phyloP scores from a whole-genome alignment of 2,329 filamentous ascomycete genomes.

The Drechslerella dactyloides region DNA sequence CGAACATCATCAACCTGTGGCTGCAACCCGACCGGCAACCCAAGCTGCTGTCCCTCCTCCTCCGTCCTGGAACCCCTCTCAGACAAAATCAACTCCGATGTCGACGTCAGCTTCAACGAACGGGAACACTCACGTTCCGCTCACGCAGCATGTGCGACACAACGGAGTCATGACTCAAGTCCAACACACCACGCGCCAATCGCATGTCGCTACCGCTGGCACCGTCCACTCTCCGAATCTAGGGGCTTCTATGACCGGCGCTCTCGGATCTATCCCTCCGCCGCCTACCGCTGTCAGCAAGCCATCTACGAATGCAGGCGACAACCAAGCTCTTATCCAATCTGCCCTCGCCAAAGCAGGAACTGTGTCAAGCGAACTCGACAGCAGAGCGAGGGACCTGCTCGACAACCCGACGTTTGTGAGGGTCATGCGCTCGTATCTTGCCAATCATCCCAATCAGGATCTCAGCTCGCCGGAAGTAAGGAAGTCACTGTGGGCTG shows the following conservation, averaged over 20 bases:
- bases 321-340: background rate
- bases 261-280: constrained; percentile 8
- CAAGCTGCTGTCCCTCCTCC: constrained; percentile 25
- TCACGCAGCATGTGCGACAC: constrained; percentile 14
- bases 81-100: constrained; percentile 16
- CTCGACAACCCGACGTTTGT: constrained; percentile 39
- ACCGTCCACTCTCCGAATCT: constrained; percentile 9
- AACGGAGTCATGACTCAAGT: constrained; percentile 7
- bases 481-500: constrained; percentile 28
- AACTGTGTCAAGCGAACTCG: constrained; percentile 15
- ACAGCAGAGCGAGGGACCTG: constrained; percentile 31
- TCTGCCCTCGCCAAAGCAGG: constrained; percentile 1
- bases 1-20: background rate
- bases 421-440: constrained; percentile 30
- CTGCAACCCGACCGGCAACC: constrained; percentile 8
- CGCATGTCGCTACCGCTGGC: constrained; percentile 6
- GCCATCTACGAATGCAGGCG: background rate
- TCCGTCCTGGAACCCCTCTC: constrained; percentile 40
- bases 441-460: constrained; percentile 30
- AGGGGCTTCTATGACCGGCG: background rate
- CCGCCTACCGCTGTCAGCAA: constrained; percentile 4
- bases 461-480: constrained; percentile 41
- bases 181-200: constrained; percentile 17
- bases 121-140: background rate
- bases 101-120: background rate